Evolutionary conservation across 805 yeast species (phyloP), one percentile per base, ranked within the genome.

Genomic region (Ogataea populi-albae): DNA sequence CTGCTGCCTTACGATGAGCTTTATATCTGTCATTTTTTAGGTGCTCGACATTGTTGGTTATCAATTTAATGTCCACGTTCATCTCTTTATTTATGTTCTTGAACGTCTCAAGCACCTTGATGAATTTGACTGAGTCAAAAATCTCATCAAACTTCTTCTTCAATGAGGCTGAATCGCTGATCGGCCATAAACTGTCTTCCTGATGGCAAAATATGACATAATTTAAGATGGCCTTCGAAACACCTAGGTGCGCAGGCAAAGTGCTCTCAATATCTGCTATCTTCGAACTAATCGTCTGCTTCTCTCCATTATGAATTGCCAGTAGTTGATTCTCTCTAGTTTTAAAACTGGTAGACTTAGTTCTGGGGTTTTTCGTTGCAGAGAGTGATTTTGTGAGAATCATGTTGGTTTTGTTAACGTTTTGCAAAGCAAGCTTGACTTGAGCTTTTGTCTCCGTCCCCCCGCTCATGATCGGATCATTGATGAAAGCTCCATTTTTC

Each of bases 131-230:
- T 0, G 97, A 96, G 61, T 93, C 97, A 53, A 93, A 93, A 6
- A 93, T 91, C 59, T 93, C 98, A 59, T 93, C 98, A 52, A 93
- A 94, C 35, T 91, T 74, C 62, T 89, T 89, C 62, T 93, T 94
- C 55, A 93, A 70, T 9, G 73, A 73, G 2, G 95, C 71, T 1
- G 98, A 94, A 59, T 93, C 99, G 48, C 89, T 77, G 31, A 93
- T 67, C 1, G 99, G 99, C 99, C 99, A 93, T 19, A 87, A 61
- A 49, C 91, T 81, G 41, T 93, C 99, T 53, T 93, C 99, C 58
- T 93, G 99, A 54, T 93, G 99, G 54, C 98, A 91, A 61, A 93
- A 93, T 1, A 91, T 81, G 26, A 93, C 98, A 56, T 87, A 86
- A 47, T 91, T 96, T 34, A 93, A 63, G 36, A 93, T 77, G 0